Percentiles rank a stretch among this genome's conserved stretches.
Evolutionary conservation across 1,284 basidiomycete species (phyloP).

Genomic region (Bondarzewia mesenterica): DNA sequence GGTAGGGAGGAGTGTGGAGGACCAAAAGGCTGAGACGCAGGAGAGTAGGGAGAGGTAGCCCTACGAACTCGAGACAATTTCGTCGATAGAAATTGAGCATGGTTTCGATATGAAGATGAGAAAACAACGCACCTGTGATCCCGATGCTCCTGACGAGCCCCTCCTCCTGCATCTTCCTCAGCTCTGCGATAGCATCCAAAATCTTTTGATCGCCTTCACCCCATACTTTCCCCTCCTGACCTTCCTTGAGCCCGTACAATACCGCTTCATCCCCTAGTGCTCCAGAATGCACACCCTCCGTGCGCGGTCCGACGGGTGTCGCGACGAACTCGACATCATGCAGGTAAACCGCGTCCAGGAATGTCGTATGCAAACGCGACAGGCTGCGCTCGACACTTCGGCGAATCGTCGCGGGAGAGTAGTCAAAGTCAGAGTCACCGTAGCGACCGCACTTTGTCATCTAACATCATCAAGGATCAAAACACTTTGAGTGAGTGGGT

Average conservation of each 20-base stretch:
- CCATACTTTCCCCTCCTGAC: conserved; percentile 49
- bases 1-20: conserved; percentile 50
- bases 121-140: conserved; percentile 57
- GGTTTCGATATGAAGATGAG: background rate
- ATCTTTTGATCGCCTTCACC: conserved; percentile 80
- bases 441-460: conserved; percentile 95
- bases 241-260: conserved; percentile 54
- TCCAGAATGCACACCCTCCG: conserved; percentile 44
- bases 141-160: conserved; percentile 79
- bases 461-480: conserved; percentile 25
- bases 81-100: background rate
- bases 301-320: conserved; percentile 41
- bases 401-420: conserved; percentile 65
- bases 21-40: conserved; percentile 79
- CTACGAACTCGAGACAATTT: too few species aligned
- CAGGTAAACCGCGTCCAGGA: conserved; percentile 83
- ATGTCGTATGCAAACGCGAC: conserved; percentile 67
- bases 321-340: conserved; percentile 92
- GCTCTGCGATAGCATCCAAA: conserved; percentile 64
- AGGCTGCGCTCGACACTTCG: conserved; percentile 68
- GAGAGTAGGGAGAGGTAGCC: conserved; percentile 85
- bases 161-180: conserved; percentile 71
- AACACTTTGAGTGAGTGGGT: background rate
- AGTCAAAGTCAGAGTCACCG: conserved; percentile 72
- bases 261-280: conserved; percentile 46